phyloP scores from a whole-genome alignment of 129 eudicot genomes.

The Erigeron canadensis region DNA sequence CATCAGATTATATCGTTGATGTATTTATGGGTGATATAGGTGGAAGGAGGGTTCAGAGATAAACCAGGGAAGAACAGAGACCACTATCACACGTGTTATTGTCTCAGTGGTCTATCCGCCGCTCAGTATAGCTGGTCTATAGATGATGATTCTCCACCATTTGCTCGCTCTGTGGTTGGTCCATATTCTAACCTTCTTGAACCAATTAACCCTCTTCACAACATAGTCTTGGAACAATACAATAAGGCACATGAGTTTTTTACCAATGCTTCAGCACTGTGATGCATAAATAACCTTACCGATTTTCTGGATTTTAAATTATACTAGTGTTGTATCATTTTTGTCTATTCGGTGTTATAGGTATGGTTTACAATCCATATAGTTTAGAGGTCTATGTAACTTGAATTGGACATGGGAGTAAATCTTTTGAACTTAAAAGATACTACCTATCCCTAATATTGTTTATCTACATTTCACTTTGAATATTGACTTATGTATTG shows the following conservation, averaged over 20 bases:
- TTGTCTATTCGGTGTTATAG: background rate
- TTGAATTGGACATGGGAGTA: background rate
- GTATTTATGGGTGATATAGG: constrained; percentile 35
- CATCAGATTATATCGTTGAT: background rate
- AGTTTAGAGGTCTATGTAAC: background rate
- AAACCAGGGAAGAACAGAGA: constrained; percentile 90
- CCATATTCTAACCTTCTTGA: constrained; percentile 80
- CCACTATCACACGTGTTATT: constrained; percentile 89
- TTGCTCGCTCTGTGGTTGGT: constrained; percentile 59
- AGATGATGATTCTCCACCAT: constrained; percentile 59
- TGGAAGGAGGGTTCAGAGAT: constrained; percentile 88
- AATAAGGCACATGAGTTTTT: constrained; percentile 69
- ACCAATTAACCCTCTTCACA: constrained; percentile 70
- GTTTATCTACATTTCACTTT: no score
- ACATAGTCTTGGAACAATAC: constrained; percentile 64
- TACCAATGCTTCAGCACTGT: constrained; percentile 23
- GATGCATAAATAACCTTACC: constrained; percentile 8
- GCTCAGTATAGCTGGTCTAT: constrained; percentile 56
- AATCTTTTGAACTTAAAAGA: no score
- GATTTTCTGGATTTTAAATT: background rate
- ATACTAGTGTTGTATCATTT: constrained; percentile 3
- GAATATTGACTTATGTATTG: background rate
- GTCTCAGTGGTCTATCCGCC: constrained; percentile 80
- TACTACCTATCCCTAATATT: no score
- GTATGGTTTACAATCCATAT: background rate